phyloP scores from a whole-genome alignment of 1,284 basidiomycete genomes.

The Ganoderma boninense region DNA sequence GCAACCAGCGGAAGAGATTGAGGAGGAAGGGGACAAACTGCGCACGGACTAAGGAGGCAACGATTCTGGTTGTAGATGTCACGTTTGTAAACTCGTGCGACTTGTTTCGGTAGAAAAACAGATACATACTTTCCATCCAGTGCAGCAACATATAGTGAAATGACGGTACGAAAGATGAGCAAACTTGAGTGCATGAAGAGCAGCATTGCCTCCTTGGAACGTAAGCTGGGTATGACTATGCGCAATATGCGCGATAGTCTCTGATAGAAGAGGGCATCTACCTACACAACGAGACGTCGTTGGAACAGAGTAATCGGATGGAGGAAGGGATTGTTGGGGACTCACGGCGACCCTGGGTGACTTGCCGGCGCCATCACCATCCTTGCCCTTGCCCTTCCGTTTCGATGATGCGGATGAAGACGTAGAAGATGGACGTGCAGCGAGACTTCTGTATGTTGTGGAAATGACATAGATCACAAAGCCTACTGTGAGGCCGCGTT shows the following conservation, averaged over 20 bases:
- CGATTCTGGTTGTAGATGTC: conserved; percentile 67
- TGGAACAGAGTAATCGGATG: neutral
- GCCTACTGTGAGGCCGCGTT: conserved; percentile 68
- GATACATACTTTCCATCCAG: conserved; percentile 87
- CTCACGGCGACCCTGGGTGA: conserved; percentile 72
- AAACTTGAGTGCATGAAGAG: conserved; percentile 90
- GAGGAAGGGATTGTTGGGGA: conserved; percentile 20
- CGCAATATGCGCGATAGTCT: conserved; percentile 81
- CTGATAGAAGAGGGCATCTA: conserved; percentile 91
- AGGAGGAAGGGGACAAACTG: conserved; percentile 83
- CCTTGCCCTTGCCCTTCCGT: conserved; percentile 51
- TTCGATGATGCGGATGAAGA: conserved; percentile 34
- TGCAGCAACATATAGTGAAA: conserved; percentile 95
- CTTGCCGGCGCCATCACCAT: conserved; percentile 49
- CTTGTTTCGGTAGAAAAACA: conserved; percentile 10
- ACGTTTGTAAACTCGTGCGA: conserved; percentile 1
- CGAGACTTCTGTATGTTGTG: conserved; percentile 63
- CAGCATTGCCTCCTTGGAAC: conserved; percentile 88
- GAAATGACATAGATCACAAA: conserved; percentile 73
- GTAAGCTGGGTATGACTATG: conserved; percentile 90
- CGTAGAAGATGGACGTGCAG: conserved; percentile 45
- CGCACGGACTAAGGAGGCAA: conserved; percentile 93
- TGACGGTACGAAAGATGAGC: conserved; percentile 88
- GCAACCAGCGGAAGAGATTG: conserved; percentile 90
- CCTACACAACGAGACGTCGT: conserved; percentile 48